A percentile compares a stretch with the other conserved stretches of the same genome.
These are phyloP conservation scores for Panicum hallii DNA, from an alignment of 202 grass and related monocot genomes.

Conservation along the genomic window DNA sequence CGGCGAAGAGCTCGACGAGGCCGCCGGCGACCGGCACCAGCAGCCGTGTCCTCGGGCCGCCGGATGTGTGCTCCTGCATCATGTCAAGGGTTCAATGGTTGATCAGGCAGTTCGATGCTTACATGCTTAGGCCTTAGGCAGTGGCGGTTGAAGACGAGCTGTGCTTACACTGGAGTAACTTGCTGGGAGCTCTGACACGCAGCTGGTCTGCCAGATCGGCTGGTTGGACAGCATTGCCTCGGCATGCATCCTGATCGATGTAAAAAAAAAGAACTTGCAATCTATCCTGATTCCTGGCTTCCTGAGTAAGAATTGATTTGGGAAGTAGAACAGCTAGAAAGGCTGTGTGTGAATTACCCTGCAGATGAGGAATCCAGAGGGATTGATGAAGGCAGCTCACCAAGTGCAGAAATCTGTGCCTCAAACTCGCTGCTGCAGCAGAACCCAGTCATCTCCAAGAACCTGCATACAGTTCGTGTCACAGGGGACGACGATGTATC, in stretches of 20 bases:
- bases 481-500: background rate
- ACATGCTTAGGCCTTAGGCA: background rate
- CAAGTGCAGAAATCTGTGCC: constrained; percentile 46
- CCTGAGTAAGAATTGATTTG: background rate
- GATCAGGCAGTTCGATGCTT: constrained; percentile 4
- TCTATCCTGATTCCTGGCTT: background rate
- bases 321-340: background rate
- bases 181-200: constrained; percentile 42
- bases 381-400: constrained; percentile 65
- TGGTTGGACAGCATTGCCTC: constrained; percentile 77
- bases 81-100: background rate
- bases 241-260: constrained; percentile 59
- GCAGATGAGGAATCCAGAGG: constrained; percentile 64
- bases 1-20: constrained; percentile 82
- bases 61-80: constrained; percentile 28
- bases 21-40: constrained; percentile 78
- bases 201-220: constrained; percentile 66
- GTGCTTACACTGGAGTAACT: constrained; percentile 29
- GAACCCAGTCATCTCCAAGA: constrained; percentile 80
- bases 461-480: constrained; percentile 37
- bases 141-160: background rate
- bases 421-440: constrained; percentile 73
- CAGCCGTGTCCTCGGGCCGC: constrained; percentile 54
- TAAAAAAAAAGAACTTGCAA: background rate
- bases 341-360: constrained; percentile 45